phyloP scores from a whole-genome alignment of 2,329 filamentous ascomycete genomes.

The Xylaria sp. region DNA sequence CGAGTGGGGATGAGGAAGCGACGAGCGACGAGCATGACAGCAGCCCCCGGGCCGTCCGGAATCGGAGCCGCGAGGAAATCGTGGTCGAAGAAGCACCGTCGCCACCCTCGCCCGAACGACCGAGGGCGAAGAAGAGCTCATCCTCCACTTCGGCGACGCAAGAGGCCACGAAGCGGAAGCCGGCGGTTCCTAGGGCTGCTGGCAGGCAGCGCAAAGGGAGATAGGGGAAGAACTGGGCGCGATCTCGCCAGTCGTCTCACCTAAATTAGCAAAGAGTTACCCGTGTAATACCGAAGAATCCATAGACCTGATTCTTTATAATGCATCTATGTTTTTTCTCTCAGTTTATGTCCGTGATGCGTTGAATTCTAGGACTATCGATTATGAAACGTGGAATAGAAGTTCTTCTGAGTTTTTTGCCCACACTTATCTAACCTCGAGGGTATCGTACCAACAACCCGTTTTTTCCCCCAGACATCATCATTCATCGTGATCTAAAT shows the following conservation, averaged over 20 bases:
- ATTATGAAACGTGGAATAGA: too few relatives aligned
- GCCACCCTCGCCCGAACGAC: conserved; percentile 32
- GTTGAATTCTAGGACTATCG: too few relatives aligned
- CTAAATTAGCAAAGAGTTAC: conserved; percentile 18
- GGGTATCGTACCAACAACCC: too few relatives aligned
- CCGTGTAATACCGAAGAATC: conserved; percentile 24
- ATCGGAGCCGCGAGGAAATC: conserved; percentile 41
- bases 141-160: conserved; percentile 8
- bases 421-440: too few relatives aligned
- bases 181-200: conserved; percentile 6
- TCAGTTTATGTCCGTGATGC: too few relatives aligned
- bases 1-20: conserved; percentile 37
- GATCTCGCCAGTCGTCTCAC: conserved; percentile 6
- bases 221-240: conserved; percentile 27
- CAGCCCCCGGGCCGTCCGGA: conserved; percentile 31
- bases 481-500: too few relatives aligned
- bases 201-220: conserved; percentile 37
- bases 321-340: conserved; percentile 11
- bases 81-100: conserved; percentile 42
- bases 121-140: conserved; percentile 45
- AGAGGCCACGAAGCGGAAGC: conserved; percentile 27
- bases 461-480: too few relatives aligned
- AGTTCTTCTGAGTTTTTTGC: too few relatives aligned
- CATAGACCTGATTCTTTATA: conserved; percentile 24
- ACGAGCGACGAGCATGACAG: conserved; percentile 34